Percentiles rank a stretch among this genome's conserved stretches.
Conservation (phyloP, 352 stramenopile genomes). For the Globisporangium yorkense region DNA sequence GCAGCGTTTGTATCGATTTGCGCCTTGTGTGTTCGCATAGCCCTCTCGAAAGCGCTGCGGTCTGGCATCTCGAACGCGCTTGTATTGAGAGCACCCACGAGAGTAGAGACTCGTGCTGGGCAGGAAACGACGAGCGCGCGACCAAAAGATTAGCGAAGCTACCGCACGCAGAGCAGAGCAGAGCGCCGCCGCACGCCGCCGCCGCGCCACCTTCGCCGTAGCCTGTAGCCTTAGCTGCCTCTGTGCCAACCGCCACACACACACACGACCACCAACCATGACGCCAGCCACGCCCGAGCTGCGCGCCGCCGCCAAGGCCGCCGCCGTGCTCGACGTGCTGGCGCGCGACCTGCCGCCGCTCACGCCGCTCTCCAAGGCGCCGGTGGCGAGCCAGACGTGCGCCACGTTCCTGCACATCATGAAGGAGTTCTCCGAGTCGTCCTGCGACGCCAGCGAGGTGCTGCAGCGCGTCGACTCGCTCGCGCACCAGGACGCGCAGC, state of each 20-base stretch:
- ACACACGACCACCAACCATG: neutral
- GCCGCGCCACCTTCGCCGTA: too few species aligned
- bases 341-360: slow-evolving; percentile 6
- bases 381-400: slow-evolving; percentile 50
- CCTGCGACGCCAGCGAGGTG: slow-evolving; percentile 54
- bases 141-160: slow-evolving; percentile 20
- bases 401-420: slow-evolving; percentile 72
- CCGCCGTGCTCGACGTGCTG: slow-evolving; percentile 13
- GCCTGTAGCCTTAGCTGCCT: neutral
- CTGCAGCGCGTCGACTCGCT: slow-evolving; percentile 65
- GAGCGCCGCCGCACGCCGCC: neutral
- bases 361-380: slow-evolving; percentile 3
- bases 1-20: neutral
- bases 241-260: neutral
- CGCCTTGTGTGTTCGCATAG: neutral
- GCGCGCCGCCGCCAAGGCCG: slow-evolving; percentile 7
- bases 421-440: slow-evolving; percentile 67
- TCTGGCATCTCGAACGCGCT: too few species aligned
- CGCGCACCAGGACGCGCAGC: slow-evolving; percentile 47
- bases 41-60: neutral
- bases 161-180: slow-evolving; percentile 9
- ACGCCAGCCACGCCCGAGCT: slow-evolving; percentile 10
- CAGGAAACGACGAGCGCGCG: slow-evolving; percentile 12
- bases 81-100: too few species aligned
- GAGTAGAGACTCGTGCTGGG: neutral